phyloP scores from a whole-genome alignment of 1,284 basidiomycete species.

The Cutaneotrichosporon spelunceum region DNA sequence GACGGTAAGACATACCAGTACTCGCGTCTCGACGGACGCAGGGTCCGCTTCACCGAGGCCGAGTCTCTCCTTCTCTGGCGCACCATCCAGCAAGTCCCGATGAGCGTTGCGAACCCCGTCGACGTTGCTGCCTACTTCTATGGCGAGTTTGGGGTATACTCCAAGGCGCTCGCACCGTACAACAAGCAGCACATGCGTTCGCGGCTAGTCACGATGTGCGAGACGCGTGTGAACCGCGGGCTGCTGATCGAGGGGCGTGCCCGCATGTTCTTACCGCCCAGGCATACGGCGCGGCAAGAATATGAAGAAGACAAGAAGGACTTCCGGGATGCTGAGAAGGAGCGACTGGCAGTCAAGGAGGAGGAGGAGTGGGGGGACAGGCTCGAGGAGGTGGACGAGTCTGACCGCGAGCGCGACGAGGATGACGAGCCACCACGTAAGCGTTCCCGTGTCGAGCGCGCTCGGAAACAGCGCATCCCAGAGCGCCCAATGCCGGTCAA shows the following conservation, averaged over 20 bases:
- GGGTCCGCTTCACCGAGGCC: constrained; percentile 27
- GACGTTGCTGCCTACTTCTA: constrained; percentile 35
- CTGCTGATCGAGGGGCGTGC: constrained; percentile 32
- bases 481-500: not conserved
- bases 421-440: not conserved
- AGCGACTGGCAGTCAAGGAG: not conserved
- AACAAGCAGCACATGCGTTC: constrained; percentile 46
- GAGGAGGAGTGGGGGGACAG: not conserved
- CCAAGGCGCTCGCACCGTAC: constrained; percentile 26
- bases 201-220: constrained; percentile 36
- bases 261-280: constrained; percentile 27
- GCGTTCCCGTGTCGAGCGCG: not conserved
- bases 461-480: not conserved
- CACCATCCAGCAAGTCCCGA: constrained; percentile 39
- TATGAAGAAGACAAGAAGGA: constrained; percentile 16
- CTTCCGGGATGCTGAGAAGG: not conserved
- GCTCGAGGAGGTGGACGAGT: not conserved
- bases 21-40: constrained; percentile 3
- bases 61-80: constrained; percentile 41
- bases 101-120: constrained; percentile 31
- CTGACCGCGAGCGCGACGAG: not conserved
- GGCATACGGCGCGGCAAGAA: constrained; percentile 7
- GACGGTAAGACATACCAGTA: not conserved
- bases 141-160: constrained; percentile 32
- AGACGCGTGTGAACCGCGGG: constrained; percentile 22